Evolutionary conservation across 148 eudicot genomes (phyloP).

Genomic region (Hydrangea macrophylla): DNA sequence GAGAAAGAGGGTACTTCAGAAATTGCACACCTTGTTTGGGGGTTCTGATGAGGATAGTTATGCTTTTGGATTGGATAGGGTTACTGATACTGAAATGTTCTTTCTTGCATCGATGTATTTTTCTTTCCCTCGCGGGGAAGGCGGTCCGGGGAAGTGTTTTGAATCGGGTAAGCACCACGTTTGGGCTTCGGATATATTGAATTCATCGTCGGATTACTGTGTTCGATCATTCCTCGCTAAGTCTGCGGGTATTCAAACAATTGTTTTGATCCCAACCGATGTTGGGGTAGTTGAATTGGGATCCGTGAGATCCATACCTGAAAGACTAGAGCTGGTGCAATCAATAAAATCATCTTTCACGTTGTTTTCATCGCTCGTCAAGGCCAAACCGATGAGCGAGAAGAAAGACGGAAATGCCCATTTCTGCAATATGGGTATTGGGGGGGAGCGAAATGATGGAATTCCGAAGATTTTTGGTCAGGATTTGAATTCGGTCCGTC

Average conservation of each 20-base stretch:
- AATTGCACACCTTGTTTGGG: constrained; percentile 59
- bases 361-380: constrained; percentile 18
- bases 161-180: constrained; percentile 56
- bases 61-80: constrained; percentile 70
- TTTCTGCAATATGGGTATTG: constrained; percentile 18
- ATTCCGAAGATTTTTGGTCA: constrained; percentile 74
- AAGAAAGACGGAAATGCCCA: constrained; percentile 35
- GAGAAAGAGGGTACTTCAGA: constrained; percentile 81
- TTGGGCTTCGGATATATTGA: constrained; percentile 59
- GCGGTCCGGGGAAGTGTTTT: constrained; percentile 74
- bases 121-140: constrained; percentile 63
- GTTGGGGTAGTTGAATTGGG: constrained; percentile 83
- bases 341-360: constrained; percentile 48
- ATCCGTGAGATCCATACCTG: constrained; percentile 58
- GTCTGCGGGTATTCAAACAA: constrained; percentile 73
- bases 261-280: constrained; percentile 79
- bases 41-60: constrained; percentile 76
- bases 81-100: constrained; percentile 86
- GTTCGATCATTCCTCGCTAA: constrained; percentile 67
- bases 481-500: constrained; percentile 29
- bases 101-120: constrained; percentile 93
- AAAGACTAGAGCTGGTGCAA: constrained; percentile 44
- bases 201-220: constrained; percentile 54
- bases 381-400: constrained; percentile 31
- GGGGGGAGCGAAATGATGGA: constrained; percentile 26